Evolutionary conservation across 257 asterid genomes (phyloP).

Genomic region (Nicotiana tomentosiformis): DNA sequence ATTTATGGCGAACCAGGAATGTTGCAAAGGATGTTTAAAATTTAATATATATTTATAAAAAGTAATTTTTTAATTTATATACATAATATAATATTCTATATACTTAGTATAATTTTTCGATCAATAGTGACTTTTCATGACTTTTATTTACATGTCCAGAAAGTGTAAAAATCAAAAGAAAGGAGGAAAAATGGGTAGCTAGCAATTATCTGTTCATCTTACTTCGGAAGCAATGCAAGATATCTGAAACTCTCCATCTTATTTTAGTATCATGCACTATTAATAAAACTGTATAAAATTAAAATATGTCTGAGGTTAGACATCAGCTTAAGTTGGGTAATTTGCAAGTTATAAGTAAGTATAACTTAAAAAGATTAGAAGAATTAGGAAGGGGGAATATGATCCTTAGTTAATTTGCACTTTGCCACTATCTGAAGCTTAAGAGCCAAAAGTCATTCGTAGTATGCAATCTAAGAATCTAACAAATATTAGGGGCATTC

Average conservation of each 20-base stretch:
- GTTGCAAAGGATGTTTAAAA: too few relatives aligned
- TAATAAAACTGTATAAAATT: background rate
- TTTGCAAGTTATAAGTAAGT: background rate
- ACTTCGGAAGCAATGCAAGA: background rate
- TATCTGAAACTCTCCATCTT: background rate
- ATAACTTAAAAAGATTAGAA: background rate
- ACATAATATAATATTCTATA: too few relatives aligned
- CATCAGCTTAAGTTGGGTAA: background rate
- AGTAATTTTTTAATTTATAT: too few relatives aligned
- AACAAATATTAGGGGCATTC: background rate
- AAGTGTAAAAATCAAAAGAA: too few relatives aligned
- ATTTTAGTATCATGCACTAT: background rate
- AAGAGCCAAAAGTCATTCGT: background rate
- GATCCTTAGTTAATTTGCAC: background rate
- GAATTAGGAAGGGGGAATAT: background rate
- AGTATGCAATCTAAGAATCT: constrained; percentile 4
- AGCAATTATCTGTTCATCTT: background rate
- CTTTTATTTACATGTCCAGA: too few relatives aligned
- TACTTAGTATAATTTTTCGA: too few relatives aligned
- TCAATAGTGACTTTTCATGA: too few relatives aligned
- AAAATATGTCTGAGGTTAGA: background rate
- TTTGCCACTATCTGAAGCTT: background rate
- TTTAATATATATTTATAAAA: too few relatives aligned
- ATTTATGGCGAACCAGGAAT: too few relatives aligned
- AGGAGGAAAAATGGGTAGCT: background rate